phyloP scores from a whole-genome alignment of 2,329 filamentous ascomycete species.

The Fusarium armeniacum region DNA sequence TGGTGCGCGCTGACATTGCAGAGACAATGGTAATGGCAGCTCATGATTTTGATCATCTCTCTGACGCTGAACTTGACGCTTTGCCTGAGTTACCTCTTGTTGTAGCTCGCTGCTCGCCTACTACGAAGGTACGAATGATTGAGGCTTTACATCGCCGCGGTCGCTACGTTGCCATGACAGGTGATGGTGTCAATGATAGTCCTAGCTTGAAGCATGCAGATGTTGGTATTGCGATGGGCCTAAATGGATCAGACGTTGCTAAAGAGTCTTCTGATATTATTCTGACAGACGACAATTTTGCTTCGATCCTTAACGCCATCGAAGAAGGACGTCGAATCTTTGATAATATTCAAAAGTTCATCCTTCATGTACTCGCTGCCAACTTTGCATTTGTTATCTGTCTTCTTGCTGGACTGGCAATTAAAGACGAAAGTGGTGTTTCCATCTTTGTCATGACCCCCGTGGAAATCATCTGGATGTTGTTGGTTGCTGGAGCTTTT shows the following conservation, averaged over 20 bases:
- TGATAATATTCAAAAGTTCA: constrained; percentile 79
- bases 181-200: constrained; percentile 78
- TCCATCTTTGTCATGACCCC: constrained; percentile 79
- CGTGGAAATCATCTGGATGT: constrained; percentile 81
- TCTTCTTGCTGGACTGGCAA: constrained; percentile 75
- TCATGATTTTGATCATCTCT: constrained; percentile 73
- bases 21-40: constrained; percentile 73
- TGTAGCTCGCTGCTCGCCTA: constrained; percentile 77
- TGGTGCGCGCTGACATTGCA: constrained; percentile 64
- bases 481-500: constrained; percentile 78
- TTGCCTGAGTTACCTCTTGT: constrained; percentile 75
- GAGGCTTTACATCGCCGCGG: constrained; percentile 76
- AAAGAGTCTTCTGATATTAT: constrained; percentile 76
- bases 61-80: constrained; percentile 72
- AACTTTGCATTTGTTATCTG: constrained; percentile 77
- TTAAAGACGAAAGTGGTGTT: constrained; percentile 73
- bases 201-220: constrained; percentile 76
- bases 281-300: constrained; percentile 78
- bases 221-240: constrained; percentile 78
- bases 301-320: constrained; percentile 59
- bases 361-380: constrained; percentile 74
- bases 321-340: constrained; percentile 78
- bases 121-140: constrained; percentile 81
- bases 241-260: constrained; percentile 75
- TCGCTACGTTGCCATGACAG: constrained; percentile 76